Evolutionary conservation across 208 protist genomes (phyloP), one percentile per base, ranked within the genome.

Genomic region (Crithidia acanthocephali): DNA sequence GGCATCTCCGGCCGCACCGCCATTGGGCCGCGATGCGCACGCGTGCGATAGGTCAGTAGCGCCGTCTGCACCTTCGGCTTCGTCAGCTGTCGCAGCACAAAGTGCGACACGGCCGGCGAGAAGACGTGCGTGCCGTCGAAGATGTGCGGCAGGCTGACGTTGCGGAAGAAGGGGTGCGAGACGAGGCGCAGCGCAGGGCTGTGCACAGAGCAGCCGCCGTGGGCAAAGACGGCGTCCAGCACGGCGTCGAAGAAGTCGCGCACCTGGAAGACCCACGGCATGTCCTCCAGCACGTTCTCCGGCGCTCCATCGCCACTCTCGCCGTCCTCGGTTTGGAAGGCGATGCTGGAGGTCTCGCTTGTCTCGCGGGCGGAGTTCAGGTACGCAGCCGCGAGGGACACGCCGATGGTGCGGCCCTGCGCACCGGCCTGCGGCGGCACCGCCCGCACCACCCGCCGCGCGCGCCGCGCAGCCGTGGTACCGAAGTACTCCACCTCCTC

Each of bases 141-240:
- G 28, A 93, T 72, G 52, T 79, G 27, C 9, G 48, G 70, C 44
- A 90, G 60, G 42, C 80, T 73, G 28, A 92, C 35, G 11, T 40
- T 62, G 35, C 37, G 35, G 58, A 95, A 86, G 68, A 95, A 93
- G 16, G 91, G 88, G 59, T 95, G 87, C 1, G 81, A 83, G 8
- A 90, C 40, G 25, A 93, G 71, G 30, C 72, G 63, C 47, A 82
- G 51, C 20, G 80, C 48, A 2, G 84, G 73, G 20, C 58, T 66
- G 66, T 88, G 83, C 9, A 93, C 68, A 22, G 66, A 65, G 74
- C 87, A 89, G 23, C n/a, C 20, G 35, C 22, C 66, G n/a, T 35
- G 37, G n/a, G 61, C 57, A 64, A 86, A 80, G 35, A 84, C 81
- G 18, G 79, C 67, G 58, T 90, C 82, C 25, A 93, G 52, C 32